These are phyloP conservation scores for Aspergillus biplanus DNA, from an alignment of 495 filamentous ascomycete genomes.

Conservation along the genomic window DNA sequence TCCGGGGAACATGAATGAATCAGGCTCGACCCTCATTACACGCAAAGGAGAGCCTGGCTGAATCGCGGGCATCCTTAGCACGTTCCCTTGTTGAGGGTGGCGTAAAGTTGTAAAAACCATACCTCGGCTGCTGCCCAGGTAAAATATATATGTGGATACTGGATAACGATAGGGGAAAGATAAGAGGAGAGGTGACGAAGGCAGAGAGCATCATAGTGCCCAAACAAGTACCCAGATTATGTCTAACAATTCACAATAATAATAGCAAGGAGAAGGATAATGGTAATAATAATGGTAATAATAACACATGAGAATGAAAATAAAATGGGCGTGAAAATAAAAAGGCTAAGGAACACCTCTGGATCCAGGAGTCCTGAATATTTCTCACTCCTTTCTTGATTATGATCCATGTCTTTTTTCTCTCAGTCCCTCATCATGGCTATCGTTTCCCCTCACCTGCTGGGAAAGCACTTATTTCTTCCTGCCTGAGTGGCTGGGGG, in stretches of 20 bases:
- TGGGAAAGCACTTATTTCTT: neutral
- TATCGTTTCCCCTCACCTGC: neutral
- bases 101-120: neutral
- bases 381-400: neutral
- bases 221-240: neutral
- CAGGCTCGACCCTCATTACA: too few species aligned
- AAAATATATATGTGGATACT: neutral
- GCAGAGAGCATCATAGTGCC: neutral
- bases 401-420: neutral
- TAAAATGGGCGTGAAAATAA: neutral
- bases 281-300: neutral
- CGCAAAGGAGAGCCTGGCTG: neutral
- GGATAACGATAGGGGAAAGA: conserved; percentile 1
- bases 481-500: neutral
- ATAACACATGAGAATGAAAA: conserved; percentile 6
- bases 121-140: neutral
- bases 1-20: too few species aligned
- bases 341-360: neutral
- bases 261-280: neutral
- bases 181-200: neutral
- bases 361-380: neutral
- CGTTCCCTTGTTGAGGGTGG: neutral
- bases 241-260: neutral
- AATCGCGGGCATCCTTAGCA: neutral
- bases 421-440: neutral